Evolutionary conservation across 148 eudicot genomes (phyloP).

Genomic region (Oxyria digyna): DNA sequence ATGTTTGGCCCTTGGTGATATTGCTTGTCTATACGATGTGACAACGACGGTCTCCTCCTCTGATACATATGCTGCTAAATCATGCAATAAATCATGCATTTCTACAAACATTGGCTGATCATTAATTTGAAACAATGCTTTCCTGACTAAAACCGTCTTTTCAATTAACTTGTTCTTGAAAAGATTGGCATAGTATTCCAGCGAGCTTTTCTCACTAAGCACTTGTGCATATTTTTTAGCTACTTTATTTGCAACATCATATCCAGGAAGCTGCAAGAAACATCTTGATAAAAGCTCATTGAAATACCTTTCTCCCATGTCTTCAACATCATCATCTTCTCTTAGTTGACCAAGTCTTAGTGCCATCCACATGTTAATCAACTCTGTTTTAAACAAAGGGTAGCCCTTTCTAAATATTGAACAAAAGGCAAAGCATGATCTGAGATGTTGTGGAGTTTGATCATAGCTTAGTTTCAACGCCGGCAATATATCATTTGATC

Average conservation of each 20-base stretch:
- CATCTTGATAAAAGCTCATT: slow-evolving; percentile 13
- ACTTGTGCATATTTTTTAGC: not conserved
- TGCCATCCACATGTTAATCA: slow-evolving; percentile 18
- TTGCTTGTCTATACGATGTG: not conserved
- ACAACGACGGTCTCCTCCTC: not conserved
- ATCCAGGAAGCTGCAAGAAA: slow-evolving; percentile 7
- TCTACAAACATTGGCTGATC: not conserved
- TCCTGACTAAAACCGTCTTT: not conserved
- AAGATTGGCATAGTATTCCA: not conserved
- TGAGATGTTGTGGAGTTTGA: slow-evolving; percentile 9
- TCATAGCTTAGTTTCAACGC: slow-evolving; percentile 15
- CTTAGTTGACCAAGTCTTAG: not conserved
- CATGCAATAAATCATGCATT: slow-evolving; percentile 8
- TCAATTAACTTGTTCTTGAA: not conserved
- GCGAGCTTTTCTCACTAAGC: not conserved
- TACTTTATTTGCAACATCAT: not conserved
- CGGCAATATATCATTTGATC: slow-evolving; percentile 5
- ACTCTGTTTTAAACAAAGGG: not conserved
- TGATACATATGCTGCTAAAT: not conserved
- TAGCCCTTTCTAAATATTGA: slow-evolving; percentile 13
- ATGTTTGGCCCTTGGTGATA: not conserved
- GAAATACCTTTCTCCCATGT: slow-evolving; percentile 7
- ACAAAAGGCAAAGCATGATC: slow-evolving; percentile 12
- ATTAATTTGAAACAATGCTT: not conserved
- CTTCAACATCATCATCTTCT: slow-evolving; percentile 12